phyloP scores from a whole-genome alignment of 2,329 filamentous ascomycete genomes.

The Phialophora expanda region DNA sequence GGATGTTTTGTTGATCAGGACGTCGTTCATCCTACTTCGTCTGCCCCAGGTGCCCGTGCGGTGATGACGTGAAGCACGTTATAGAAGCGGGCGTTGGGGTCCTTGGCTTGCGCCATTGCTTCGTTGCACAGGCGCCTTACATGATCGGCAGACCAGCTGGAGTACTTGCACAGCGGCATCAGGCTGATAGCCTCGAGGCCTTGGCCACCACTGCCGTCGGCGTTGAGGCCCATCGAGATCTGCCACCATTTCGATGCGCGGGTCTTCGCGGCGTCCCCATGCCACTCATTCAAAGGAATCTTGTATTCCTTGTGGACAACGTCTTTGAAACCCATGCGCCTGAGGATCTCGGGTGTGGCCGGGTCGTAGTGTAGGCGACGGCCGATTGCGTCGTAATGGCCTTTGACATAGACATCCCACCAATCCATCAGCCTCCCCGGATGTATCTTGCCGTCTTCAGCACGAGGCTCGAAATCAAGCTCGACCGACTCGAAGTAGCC shows the following conservation, averaged over 20 bases:
- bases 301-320: constrained; percentile 72
- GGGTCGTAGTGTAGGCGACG: constrained; percentile 69
- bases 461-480: constrained; percentile 79
- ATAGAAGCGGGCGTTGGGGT: constrained; percentile 71
- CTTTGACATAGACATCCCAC: constrained; percentile 67
- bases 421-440: constrained; percentile 58
- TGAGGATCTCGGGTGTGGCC: constrained; percentile 64
- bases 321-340: constrained; percentile 77
- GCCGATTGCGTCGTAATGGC: constrained; percentile 69
- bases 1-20: not conserved
- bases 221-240: constrained; percentile 71
- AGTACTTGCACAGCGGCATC: constrained; percentile 71
- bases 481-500: constrained; percentile 88
- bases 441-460: constrained; percentile 67
- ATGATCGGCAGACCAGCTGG: constrained; percentile 64
- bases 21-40: constrained; percentile 2
- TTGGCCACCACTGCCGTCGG: constrained; percentile 23
- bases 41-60: constrained; percentile 26
- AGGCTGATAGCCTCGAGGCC: constrained; percentile 71
- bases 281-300: constrained; percentile 77
- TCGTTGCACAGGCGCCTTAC: constrained; percentile 67
- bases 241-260: constrained; percentile 84
- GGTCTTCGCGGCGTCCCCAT: constrained; percentile 63
- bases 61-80: constrained; percentile 58
- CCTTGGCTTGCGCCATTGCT: constrained; percentile 72